Conservation (phyloP, 768 basidiomycete species). For the Russula olivacea region DNA sequence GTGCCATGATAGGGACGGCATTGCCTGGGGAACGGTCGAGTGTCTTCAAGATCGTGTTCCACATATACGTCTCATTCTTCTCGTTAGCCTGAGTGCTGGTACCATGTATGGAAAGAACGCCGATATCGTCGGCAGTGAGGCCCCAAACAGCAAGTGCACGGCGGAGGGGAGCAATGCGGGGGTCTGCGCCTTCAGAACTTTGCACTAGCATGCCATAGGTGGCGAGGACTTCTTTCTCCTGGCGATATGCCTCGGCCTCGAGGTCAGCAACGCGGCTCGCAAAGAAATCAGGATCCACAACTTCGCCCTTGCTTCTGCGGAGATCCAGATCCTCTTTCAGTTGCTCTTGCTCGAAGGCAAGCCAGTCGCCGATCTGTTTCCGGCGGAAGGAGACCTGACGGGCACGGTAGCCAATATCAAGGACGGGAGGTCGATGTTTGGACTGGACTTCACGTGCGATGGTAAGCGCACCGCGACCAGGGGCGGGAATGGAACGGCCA, state of each 20-base stretch:
- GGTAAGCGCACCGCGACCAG: conserved; percentile 86
- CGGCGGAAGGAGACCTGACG: conserved; percentile 96
- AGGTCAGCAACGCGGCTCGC: conserved; percentile 73
- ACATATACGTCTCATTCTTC: conserved; percentile 95
- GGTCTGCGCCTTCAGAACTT: conserved; percentile 61
- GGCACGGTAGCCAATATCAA: conserved; percentile 82
- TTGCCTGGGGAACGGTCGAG: conserved; percentile 90
- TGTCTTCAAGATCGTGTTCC: conserved; percentile 90
- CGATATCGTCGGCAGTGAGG: conserved; percentile 87
- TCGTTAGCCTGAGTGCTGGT: conserved; percentile 89
- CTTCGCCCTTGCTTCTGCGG: conserved; percentile 48
- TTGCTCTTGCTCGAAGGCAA: conserved; percentile 79
- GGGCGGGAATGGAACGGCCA: conserved; percentile 95
- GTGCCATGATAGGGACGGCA: conserved; percentile 95
- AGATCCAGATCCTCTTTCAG: conserved; percentile 72
- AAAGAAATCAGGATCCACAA: conserved; percentile 62
- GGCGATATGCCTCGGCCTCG: conserved; percentile 83
- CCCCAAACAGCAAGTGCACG: conserved; percentile 98
- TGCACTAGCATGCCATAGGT: conserved; percentile 84
- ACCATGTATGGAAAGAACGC: conserved; percentile 83
- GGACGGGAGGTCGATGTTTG: conserved; percentile 70
- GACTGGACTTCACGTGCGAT: conserved; percentile 82
- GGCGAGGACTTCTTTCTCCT: conserved; percentile 89
- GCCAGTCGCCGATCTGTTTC: conserved; percentile 91
- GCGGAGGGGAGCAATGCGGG: conserved; percentile 83